Evolutionary conservation across 495 filamentous ascomycete species (phyloP), one percentile per base, ranked within the genome.

Genomic region (Hyaloscypha hepaticicola): DNA sequence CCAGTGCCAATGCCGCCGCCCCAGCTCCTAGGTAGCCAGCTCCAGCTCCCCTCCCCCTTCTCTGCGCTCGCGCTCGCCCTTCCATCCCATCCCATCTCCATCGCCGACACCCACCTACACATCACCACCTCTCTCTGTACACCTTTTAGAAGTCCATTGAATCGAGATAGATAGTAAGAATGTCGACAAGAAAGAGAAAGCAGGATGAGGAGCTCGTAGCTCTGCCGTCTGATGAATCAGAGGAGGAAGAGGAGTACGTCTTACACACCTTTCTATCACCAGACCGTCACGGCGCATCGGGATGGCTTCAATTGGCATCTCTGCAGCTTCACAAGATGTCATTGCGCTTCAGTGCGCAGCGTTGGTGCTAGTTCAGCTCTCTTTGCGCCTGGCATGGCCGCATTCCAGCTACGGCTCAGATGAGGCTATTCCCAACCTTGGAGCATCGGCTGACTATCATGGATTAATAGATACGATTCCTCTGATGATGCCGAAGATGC

Each of bases 121-220:
- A 9, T 14, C 6, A 9, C 38, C 38, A 16, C 16, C 38, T 19
- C 14, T 16, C 38, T 45, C 38, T 16, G 3, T 3, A 2, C 38
- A 5, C 31, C 31, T 16, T 45, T 45, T 4, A 16, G 11, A 9
- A 9, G 9, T 45, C 19, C 38, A 16, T 53, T 53, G 22, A 24
- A 25, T 58, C 31, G 48, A 22, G 27, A 51, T 56, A 41, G 29
- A 56, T 11, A 21, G n/a, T 55, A 50, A 66, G 50, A 22, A 73
- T 73, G 72, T 74, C 72, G 31, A 74, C 72, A 16, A 62, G 72
- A 58, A 74, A 74, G 69, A 69, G 72, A 64, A 74, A 74, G 65
- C 69, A 72, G 65, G 72, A 74, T 63, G 72, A 74, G 55, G 69
- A 73, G 67, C 68, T 74, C 34, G 63, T 70, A 31, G 72, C 72